Percentiles rank a stretch among this genome's conserved stretches.
phyloP scores from a whole-genome alignment of 306 rosid genomes.

The Cucumis melo region DNA sequence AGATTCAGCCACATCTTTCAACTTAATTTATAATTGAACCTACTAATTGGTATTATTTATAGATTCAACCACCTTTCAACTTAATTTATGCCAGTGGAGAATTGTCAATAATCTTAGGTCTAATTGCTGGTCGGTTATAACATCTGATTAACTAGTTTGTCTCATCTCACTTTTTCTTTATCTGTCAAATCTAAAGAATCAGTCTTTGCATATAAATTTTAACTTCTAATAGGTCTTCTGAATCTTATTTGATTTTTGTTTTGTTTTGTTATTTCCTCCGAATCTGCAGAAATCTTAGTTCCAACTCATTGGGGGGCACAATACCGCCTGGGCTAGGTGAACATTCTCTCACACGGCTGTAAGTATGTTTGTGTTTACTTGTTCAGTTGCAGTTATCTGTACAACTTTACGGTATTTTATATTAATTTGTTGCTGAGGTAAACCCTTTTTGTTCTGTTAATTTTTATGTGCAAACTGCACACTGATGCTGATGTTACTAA shows the following conservation, averaged over 20 bases:
- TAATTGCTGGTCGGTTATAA: neutral
- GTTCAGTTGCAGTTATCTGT: neutral
- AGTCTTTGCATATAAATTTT: neutral
- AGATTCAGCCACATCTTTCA: neutral
- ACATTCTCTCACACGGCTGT: constrained; percentile 54
- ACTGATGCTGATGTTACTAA: neutral
- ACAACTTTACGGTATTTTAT: neutral
- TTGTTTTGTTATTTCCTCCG: neutral
- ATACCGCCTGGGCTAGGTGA: constrained; percentile 64
- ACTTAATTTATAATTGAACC: neutral
- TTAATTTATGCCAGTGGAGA: neutral
- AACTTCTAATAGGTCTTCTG: neutral
- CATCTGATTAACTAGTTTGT: neutral
- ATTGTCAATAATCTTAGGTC: neutral
- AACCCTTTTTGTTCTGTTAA: neutral
- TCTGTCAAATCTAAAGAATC: neutral
- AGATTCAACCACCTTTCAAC: neutral
- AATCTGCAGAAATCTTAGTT: constrained; percentile 60
- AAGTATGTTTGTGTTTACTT: constrained; percentile 23
- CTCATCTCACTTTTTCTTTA: neutral
- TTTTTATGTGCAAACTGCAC: neutral
- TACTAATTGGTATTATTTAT: neutral
- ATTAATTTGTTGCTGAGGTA: neutral
- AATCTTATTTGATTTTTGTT: neutral
- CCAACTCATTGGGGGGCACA: constrained; percentile 56